These are phyloP conservation scores for Coemansia sp. DNA, from an alignment of 192 early-diverging fungal genomes.

Conservation along the genomic window DNA sequence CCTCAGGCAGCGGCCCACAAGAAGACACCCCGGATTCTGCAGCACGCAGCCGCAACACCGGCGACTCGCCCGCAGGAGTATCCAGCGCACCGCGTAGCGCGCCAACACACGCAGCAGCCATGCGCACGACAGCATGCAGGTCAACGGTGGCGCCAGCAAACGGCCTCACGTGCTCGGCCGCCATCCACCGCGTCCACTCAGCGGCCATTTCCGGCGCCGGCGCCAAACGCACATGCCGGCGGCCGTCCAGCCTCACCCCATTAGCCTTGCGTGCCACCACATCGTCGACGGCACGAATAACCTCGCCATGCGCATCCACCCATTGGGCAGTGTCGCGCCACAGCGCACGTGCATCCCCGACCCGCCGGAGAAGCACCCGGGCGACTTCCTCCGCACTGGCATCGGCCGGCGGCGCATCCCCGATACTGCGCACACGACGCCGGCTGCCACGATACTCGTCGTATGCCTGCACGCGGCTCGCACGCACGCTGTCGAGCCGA, in stretches of 20 bases:
- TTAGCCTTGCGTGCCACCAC: slow-evolving; percentile 32
- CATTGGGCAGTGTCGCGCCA: slow-evolving; percentile 34
- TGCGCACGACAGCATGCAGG: slow-evolving; percentile 29
- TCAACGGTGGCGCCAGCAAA: slow-evolving; percentile 29
- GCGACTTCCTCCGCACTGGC: slow-evolving; percentile 15
- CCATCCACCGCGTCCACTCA: slow-evolving; percentile 46
- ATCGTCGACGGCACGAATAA: slow-evolving; percentile 14
- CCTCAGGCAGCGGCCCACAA: slow-evolving; percentile 3
- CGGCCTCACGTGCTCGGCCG: slow-evolving; percentile 9
- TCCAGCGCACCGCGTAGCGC: slow-evolving; percentile 17
- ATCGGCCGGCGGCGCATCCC: slow-evolving; percentile 18
- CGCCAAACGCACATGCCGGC: slow-evolving; percentile 25
- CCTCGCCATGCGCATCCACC: slow-evolving; percentile 15
- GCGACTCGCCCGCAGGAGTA: not conserved
- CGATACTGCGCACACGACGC: slow-evolving; percentile 7
- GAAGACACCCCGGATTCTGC: no score
- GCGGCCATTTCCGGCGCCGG: slow-evolving; percentile 34
- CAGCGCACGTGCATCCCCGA: slow-evolving; percentile 18
- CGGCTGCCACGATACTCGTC: slow-evolving; percentile 24
- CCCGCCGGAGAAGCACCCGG: slow-evolving; percentile 9
- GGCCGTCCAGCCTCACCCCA: slow-evolving; percentile 25
- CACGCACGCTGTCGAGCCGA: not conserved
- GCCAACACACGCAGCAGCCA: slow-evolving; percentile 33
- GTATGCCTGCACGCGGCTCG: slow-evolving; percentile 4
- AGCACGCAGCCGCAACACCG: not conserved